phyloP scores from a whole-genome alignment of 148 eudicot species.

The Amaranthus cruentus region DNA sequence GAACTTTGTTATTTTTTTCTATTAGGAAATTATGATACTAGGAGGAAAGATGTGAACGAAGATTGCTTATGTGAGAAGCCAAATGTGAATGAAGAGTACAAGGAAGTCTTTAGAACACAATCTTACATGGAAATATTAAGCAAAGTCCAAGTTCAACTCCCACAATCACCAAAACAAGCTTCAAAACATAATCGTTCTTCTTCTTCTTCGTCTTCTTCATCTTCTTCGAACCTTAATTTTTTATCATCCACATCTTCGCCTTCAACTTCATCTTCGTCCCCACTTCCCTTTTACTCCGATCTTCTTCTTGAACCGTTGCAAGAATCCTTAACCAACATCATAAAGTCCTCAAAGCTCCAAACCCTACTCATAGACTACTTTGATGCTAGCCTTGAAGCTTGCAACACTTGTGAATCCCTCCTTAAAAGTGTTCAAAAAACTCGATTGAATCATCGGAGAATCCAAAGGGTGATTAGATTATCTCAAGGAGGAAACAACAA shows the following conservation, averaged over 20 bases:
- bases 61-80: conserved; percentile 21
- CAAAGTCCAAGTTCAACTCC: conserved; percentile 36
- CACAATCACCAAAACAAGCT: conserved; percentile 7
- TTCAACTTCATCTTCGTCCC: not conserved
- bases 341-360: conserved; percentile 33
- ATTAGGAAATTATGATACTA: conserved; percentile 21
- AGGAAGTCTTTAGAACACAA: conserved; percentile 38
- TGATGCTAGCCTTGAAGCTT: conserved; percentile 49
- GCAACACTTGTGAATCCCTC: conserved; percentile 48
- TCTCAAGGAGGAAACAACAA: not conserved
- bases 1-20: not conserved
- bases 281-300: conserved; percentile 31
- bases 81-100: conserved; percentile 41
- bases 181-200: not conserved
- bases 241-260: not conserved
- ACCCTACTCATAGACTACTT: conserved; percentile 51
- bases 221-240: not conserved
- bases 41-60: conserved; percentile 18
- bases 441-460: conserved; percentile 34
- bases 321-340: conserved; percentile 35
- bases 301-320: conserved; percentile 50
- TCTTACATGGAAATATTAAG: conserved; percentile 35
- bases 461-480: conserved; percentile 34
- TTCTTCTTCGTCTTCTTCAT: not conserved
- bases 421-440: conserved; percentile 49